Conservation (phyloP, 352 stramenopile species). For the Phytophthora cactorum region DNA sequence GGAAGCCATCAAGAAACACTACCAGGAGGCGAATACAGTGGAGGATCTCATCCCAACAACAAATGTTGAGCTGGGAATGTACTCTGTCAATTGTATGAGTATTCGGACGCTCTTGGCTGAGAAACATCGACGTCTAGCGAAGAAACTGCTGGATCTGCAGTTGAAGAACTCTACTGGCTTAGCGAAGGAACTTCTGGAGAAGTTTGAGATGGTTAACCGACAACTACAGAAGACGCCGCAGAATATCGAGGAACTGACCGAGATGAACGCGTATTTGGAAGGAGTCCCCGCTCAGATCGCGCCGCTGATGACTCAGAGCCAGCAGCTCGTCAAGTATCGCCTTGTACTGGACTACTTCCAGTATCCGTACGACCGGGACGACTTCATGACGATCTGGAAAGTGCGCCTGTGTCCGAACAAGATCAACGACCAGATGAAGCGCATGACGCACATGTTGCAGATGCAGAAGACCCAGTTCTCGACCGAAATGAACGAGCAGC, state of each 20-base stretch:
- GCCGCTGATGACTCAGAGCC: conserved; percentile 71
- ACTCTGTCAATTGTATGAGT: conserved; percentile 77
- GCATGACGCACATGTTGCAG: conserved; percentile 79
- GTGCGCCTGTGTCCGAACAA: conserved; percentile 89
- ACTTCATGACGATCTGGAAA: conserved; percentile 92
- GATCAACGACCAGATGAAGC: conserved; percentile 87
- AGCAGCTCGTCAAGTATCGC: conserved; percentile 83
- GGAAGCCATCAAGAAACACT: conserved; percentile 81
- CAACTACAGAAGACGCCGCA: conserved; percentile 87
- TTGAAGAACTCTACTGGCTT: conserved; percentile 77
- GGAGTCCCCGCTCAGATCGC: conserved; percentile 66
- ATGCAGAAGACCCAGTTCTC: conserved; percentile 88
- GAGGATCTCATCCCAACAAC: conserved; percentile 65
- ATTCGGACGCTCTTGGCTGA: conserved; percentile 78
- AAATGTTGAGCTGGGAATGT: conserved; percentile 85
- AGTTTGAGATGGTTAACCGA: conserved; percentile 85
- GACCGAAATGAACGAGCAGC: conserved; percentile 92
- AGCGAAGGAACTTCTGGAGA: conserved; percentile 77
- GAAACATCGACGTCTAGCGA: conserved; percentile 74
- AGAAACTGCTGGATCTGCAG: conserved; percentile 81
- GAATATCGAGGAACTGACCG: conserved; percentile 93
- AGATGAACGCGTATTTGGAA: conserved; percentile 89
- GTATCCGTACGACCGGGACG: conserved; percentile 86
- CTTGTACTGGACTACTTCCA: conserved; percentile 82
- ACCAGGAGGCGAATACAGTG: conserved; percentile 58